These are phyloP conservation scores for Ceratobasidium sp. DNA, from an alignment of 1,284 basidiomycete species.

Conservation along the genomic window DNA sequence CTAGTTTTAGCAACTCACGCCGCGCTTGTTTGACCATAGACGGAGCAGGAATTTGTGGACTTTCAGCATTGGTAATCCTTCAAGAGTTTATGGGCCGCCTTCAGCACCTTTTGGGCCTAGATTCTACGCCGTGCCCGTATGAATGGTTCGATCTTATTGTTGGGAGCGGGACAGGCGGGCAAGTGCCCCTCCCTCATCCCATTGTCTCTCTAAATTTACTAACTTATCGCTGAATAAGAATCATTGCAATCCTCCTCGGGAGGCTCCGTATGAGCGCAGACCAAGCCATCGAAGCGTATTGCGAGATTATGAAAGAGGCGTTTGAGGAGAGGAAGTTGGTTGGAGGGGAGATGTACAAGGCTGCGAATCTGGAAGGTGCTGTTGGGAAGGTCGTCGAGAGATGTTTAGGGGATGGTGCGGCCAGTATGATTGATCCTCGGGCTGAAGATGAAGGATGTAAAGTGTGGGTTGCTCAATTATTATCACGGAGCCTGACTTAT, in stretches of 20 bases:
- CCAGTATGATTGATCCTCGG: not conserved
- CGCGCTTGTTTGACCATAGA: not conserved
- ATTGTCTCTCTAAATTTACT: not conserved
- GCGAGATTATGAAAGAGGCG: conserved; percentile 19
- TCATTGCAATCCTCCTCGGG: conserved; percentile 54
- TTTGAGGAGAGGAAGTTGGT: conserved; percentile 8
- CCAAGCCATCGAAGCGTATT: conserved; percentile 44
- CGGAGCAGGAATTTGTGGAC: conserved; percentile 36
- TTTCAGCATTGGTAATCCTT: conserved; percentile 37
- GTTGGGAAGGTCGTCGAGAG: not conserved
- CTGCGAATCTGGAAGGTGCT: conserved; percentile 7
- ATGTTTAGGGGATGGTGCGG: not conserved
- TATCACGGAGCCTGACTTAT: not conserved
- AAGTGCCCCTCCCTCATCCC: not conserved
- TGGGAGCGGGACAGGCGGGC: not conserved
- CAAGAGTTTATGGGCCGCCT: conserved; percentile 39
- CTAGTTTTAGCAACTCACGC: too few species aligned
- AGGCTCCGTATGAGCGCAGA: conserved; percentile 51
- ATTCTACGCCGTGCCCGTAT: conserved; percentile 44
- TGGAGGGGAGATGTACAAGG: not conserved
- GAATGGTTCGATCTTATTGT: conserved; percentile 20
- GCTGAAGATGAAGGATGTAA: not conserved
- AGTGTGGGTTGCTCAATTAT: not conserved
- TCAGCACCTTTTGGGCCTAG: not conserved
- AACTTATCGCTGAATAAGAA: conserved; percentile 42